Percentiles rank a stretch among this genome's conserved stretches.
Evolutionary conservation across 768 basidiomycete species (phyloP).

Genomic region (Lactarius akahatsu): DNA sequence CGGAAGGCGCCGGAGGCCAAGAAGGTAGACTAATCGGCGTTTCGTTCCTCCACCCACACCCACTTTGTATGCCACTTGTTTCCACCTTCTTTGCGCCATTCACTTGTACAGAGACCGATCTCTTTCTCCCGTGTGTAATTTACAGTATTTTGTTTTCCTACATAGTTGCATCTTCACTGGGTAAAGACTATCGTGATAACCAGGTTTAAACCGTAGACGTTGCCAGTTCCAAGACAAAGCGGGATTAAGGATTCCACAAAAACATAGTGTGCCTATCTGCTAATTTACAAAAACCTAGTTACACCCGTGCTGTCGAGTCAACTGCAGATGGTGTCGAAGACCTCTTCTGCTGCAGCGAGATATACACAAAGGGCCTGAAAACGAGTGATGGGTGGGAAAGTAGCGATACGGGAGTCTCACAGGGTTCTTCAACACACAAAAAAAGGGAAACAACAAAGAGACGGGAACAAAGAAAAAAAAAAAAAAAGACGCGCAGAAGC

Average conservation of each 20-base stretch:
- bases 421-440: neutral
- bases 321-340: too few species aligned
- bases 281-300: conserved; percentile 23
- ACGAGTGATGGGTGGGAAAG: neutral
- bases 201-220: neutral
- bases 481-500: neutral
- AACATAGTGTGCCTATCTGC: conserved; percentile 18
- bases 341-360: neutral
- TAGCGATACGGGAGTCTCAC: neutral
- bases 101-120: neutral
- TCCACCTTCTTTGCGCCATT: neutral
- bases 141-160: neutral
- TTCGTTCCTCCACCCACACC: neutral
- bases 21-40: conserved; percentile 40
- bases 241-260: conserved; percentile 8
- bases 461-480: neutral
- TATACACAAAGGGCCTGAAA: conserved; percentile 2
- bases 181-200: neutral
- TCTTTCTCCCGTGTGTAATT: neutral
- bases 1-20: conserved; percentile 42
- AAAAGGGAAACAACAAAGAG: neutral
- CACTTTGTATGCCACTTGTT: neutral
- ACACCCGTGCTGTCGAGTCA: neutral
- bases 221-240: neutral
- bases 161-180: neutral